phyloP scores from a whole-genome alignment of 2,329 filamentous ascomycete genomes.

The Epichloe gansuensis region DNA sequence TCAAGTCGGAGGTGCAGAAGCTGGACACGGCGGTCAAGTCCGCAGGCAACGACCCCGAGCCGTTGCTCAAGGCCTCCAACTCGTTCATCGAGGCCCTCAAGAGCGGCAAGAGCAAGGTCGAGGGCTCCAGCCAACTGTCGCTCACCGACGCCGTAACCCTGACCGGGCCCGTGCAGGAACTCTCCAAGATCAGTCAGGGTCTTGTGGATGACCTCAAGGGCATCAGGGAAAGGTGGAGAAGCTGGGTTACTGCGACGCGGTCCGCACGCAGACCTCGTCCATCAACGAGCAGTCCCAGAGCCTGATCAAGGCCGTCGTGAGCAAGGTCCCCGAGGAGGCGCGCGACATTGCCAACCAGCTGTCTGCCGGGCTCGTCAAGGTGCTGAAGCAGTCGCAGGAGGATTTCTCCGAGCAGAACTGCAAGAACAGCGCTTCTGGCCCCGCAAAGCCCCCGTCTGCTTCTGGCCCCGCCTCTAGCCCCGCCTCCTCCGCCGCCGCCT shows the following conservation, averaged over 20 bases:
- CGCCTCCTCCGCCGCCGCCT: not conserved
- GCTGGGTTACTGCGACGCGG: conserved; percentile 15
- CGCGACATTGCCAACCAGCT: conserved; percentile 17
- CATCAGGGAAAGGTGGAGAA: conserved; percentile 15
- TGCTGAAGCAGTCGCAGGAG: conserved; percentile 11
- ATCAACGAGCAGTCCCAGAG: conserved; percentile 13
- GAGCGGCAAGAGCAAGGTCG: conserved; percentile 9
- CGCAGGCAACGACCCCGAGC: conserved; percentile 11
- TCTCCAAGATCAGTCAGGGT: conserved; percentile 13
- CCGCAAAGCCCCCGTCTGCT: not conserved
- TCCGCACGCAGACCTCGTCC: conserved; percentile 12
- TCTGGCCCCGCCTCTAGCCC: not conserved
- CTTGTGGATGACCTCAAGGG: conserved; percentile 14
- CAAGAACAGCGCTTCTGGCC: conserved; percentile 7
- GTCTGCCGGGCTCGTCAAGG: conserved; percentile 11
- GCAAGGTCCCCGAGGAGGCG: conserved; percentile 16
- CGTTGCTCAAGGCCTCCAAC: conserved; percentile 10
- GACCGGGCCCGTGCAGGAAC: conserved; percentile 7
- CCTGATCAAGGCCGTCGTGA: conserved; percentile 18
- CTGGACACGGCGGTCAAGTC: conserved; percentile 12
- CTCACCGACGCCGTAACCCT: conserved; percentile 9
- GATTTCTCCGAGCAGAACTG: conserved; percentile 17
- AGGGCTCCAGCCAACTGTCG: conserved; percentile 2
- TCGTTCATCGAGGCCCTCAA: conserved; percentile 10
- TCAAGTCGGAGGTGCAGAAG: conserved; percentile 8